Evolutionary conservation across 2,329 filamentous ascomycete species (phyloP), one percentile per base, ranked within the genome.

Genomic region (Pestalotiopsis sp.): DNA sequence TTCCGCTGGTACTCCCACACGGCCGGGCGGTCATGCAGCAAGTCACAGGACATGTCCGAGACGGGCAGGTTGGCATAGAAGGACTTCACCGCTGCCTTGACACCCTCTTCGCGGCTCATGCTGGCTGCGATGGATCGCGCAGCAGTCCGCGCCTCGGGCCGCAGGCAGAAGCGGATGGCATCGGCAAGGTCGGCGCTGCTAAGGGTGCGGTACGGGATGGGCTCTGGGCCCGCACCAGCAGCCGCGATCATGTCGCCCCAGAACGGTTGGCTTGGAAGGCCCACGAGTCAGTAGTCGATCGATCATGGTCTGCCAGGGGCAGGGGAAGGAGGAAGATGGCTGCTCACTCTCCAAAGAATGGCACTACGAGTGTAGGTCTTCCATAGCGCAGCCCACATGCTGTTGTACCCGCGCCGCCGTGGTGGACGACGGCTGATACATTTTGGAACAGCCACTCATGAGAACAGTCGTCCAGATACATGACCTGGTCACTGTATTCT

Each of bases 401-500:
- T 1, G 88, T 90, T 0, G 90, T 91, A 2, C 90, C 90, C 1
- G 90, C 90, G 17, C 89, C 89, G 6, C 89, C 89, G 69, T 91
- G 89, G 71, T 91, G 89, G 0, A 91, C 85, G 0, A 91, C 89
- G 2, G 84, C 87, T 2, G 82, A 81, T 2, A 90, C 88, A 14
- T 81, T 81, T 3, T 87, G 84, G 70, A 91, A 91, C 0, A 91
- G 80, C 90, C 90, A 91, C 74, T 91, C 89, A 72, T 91, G 89
- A 0, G 89, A 89, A 1, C 85, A 88, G 71, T 91, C 90, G 17
- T 85, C 89, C 5, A 67, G 3, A 17, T 38, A 62, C 4, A 91
- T 81, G 80, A 91, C 41, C 25, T 91, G 78, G 59, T 84, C 82
- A n/a, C 7, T 52, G 7, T 17, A 52, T 0, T 89, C 85, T 20